Conservation (phyloP, 1,139 yeast genomes). For the Saccharomyces hybrid region DNA sequence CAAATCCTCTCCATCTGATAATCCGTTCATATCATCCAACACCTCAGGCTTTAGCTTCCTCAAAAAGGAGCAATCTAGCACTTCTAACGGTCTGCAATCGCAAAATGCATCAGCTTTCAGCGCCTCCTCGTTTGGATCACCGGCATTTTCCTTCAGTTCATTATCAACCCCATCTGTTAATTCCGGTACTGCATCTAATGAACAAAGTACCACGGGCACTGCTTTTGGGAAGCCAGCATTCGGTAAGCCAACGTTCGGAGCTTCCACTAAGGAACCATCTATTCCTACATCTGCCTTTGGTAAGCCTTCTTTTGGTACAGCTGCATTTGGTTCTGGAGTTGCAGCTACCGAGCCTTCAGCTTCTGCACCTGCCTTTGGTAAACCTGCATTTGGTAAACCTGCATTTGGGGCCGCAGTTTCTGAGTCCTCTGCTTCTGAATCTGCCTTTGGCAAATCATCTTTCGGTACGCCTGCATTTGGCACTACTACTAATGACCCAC, state of each 20-base stretch:
- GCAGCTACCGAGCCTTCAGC: too few relatives aligned
- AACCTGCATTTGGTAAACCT: background rate
- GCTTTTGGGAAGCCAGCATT: slow-evolving; percentile 15
- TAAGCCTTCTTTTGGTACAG: too few relatives aligned
- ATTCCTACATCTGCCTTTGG: slow-evolving; percentile 11
- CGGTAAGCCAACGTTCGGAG: slow-evolving; percentile 12
- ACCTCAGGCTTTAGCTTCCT: background rate
- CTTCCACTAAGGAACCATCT: slow-evolving; percentile 3
- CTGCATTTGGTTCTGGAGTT: too few relatives aligned
- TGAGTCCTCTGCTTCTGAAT: background rate
- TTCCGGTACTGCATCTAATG: background rate
- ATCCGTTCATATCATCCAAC: background rate
- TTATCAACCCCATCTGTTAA: background rate
- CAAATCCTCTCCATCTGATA: background rate
- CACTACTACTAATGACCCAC: slow-evolving; percentile 1
- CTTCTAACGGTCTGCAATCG: background rate
- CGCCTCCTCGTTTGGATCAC: slow-evolving; percentile 9
- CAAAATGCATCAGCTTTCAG: slow-evolving; percentile 4
- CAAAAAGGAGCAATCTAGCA: background rate
- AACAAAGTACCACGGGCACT: background rate
- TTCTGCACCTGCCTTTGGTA: too few relatives aligned
- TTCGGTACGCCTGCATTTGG: background rate
- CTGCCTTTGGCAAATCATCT: slow-evolving; percentile 11
- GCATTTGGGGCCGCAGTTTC: slow-evolving; percentile 1
- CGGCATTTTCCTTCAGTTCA: slow-evolving; percentile 5